These are phyloP conservation scores for Ciborinia camelliae DNA, from an alignment of 2,329 filamentous ascomycete genomes.

Conservation along the genomic window DNA sequence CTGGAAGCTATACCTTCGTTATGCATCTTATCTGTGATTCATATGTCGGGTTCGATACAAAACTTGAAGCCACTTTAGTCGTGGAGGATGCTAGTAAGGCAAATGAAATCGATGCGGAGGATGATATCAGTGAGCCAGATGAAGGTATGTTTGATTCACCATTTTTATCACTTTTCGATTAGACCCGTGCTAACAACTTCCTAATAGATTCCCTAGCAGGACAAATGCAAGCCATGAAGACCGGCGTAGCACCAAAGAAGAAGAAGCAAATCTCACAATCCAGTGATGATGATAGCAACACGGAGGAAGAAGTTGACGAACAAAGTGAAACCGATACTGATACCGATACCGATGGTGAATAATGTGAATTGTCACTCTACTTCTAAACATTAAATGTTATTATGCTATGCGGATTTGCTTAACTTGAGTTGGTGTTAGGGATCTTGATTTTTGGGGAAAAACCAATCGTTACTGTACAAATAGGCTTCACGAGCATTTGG, in stretches of 20 bases:
- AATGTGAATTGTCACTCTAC: conserved; percentile 15
- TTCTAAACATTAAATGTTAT: neutral
- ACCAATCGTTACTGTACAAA: conserved; percentile 13
- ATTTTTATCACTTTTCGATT: neutral
- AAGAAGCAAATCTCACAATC: conserved; percentile 56
- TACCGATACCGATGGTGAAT: conserved; percentile 47
- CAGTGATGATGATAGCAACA: conserved; percentile 74
- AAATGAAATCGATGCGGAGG: conserved; percentile 74
- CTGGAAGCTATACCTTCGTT: conserved; percentile 90
- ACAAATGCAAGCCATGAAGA: conserved; percentile 85
- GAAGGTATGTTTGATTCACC: conserved; percentile 66
- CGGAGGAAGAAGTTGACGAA: conserved; percentile 62
- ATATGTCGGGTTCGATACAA: conserved; percentile 91
- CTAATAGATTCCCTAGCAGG: conserved; percentile 77
- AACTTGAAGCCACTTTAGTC: conserved; percentile 82
- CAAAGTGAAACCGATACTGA: conserved; percentile 69
- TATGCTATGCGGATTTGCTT: neutral
- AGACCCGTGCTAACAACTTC: neutral
- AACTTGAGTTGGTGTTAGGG: conserved; percentile 18
- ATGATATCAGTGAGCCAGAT: conserved; percentile 96
- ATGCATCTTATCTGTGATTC: conserved; percentile 93
- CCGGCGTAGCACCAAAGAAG: conserved; percentile 58
- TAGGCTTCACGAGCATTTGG: conserved; percentile 16
- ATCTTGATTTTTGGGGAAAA: conserved; percentile 8
- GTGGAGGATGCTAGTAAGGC: conserved; percentile 89